Conservation (phyloP, 345 rosid genomes). For the Murraya koenigii region DNA sequence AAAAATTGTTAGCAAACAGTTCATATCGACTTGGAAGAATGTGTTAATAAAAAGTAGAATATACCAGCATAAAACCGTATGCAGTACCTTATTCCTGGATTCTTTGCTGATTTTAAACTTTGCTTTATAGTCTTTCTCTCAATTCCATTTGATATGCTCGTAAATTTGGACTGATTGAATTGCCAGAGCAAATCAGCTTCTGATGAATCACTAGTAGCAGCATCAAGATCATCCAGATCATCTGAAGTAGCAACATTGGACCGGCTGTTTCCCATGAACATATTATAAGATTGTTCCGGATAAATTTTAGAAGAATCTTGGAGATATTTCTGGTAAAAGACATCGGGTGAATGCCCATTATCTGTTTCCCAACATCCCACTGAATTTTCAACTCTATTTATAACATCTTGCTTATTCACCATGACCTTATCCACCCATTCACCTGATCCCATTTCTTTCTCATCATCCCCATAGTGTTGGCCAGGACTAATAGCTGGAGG, state of each 20-base stretch:
- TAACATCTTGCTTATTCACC: conserved; percentile 82
- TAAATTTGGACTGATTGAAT: conserved; percentile 64
- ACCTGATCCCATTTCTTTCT: conserved; percentile 56
- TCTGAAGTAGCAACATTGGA: conserved; percentile 38
- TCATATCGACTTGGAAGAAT: background rate
- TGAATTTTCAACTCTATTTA: conserved; percentile 37
- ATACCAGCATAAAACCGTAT: background rate
- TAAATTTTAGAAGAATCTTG: conserved; percentile 63
- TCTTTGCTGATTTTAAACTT: conserved; percentile 46
- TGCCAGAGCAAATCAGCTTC: conserved; percentile 95
- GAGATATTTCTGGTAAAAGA: conserved; percentile 63
- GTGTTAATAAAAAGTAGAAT: background rate
- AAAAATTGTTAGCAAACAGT: background rate
- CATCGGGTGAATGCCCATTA: conserved; percentile 45
- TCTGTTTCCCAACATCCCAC: conserved; percentile 60
- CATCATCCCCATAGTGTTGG: conserved; percentile 66
- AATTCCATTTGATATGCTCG: conserved; percentile 40
- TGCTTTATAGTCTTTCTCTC: conserved; percentile 53
- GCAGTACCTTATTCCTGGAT: conserved; percentile 45
- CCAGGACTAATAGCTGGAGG: conserved; percentile 74
- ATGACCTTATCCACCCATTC: conserved; percentile 98
- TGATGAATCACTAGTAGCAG: conserved; percentile 85
- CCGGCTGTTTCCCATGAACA: conserved; percentile 51
- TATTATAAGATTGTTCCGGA: conserved; percentile 63
- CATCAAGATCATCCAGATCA: conserved; percentile 74